A percentile compares a stretch with the other conserved stretches of the same genome.
Conservation (phyloP, 225 moss, liverwort and hornwort genomes). For the Rhytidiadelphus loreus region DNA sequence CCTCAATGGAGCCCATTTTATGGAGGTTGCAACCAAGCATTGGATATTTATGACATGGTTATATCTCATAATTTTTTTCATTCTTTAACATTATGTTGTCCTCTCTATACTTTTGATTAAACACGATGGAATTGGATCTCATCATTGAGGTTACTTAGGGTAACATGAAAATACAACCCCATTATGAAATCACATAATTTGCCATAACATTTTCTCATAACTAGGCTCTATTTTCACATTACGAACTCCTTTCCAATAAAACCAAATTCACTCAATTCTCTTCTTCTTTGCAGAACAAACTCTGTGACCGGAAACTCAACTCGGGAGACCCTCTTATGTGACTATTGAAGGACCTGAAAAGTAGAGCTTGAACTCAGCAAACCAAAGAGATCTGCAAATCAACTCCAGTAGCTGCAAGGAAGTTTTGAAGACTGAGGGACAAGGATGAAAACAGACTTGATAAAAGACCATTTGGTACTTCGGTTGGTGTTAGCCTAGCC, state of each 20-base stretch:
- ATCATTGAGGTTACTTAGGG: not conserved
- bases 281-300: constrained; percentile 45
- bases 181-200: not conserved
- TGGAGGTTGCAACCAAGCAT: not conserved
- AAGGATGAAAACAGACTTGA: not conserved
- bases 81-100: too few relatives aligned
- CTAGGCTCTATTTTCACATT: not conserved
- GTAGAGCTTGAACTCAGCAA: not conserved
- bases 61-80: not conserved
- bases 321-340: constrained; percentile 78
- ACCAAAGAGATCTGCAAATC: not conserved
- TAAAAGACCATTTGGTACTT: not conserved
- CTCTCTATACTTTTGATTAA: not conserved
- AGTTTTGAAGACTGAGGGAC: not conserved
- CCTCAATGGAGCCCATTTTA: not conserved
- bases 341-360: constrained; percentile 17
- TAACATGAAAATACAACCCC: not conserved
- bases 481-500: not conserved
- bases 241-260: not conserved
- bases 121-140: not conserved
- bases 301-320: constrained; percentile 75
- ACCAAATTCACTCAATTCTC: not conserved
- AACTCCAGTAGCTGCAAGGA: not conserved
- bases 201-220: not conserved
- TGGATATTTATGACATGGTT: not conserved